Evolutionary conservation across 169 alveolate species (phyloP).

Genomic region (Babesia bovis): DNA sequence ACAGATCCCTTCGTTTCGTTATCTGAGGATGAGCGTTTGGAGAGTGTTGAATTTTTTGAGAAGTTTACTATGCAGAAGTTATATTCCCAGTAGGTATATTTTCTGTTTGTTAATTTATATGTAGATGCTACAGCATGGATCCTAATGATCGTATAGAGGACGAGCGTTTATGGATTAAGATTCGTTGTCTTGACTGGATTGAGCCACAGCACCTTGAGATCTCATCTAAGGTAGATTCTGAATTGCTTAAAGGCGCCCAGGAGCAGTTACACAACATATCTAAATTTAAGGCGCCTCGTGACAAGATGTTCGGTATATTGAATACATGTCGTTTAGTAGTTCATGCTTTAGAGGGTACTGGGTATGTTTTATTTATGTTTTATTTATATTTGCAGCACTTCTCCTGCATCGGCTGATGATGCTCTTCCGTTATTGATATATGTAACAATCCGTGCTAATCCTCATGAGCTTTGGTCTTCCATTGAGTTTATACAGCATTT

Average conservation of each 20-base stretch:
- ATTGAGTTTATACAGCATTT: constrained; percentile 77
- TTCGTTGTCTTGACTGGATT: constrained; percentile 72
- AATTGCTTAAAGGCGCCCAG: constrained; percentile 41
- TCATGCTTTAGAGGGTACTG: constrained; percentile 62
- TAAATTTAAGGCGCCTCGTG: constrained; percentile 73
- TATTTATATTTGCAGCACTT: constrained; percentile 35
- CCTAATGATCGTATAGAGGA: constrained; percentile 71
- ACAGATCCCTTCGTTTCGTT: constrained; percentile 27
- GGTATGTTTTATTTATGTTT: constrained; percentile 1
- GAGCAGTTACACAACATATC: constrained; percentile 44
- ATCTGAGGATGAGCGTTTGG: constrained; percentile 44
- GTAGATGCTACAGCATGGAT: constrained; percentile 69
- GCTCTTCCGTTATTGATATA: constrained; percentile 80
- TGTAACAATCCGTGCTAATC: constrained; percentile 80
- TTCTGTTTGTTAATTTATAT: neutral
- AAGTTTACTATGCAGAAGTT: constrained; percentile 66
- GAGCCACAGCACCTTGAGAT: constrained; percentile 71
- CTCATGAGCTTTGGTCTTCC: constrained; percentile 79
- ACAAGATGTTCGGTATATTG: constrained; percentile 72
- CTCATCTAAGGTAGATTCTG: constrained; percentile 19
- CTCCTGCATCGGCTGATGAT: constrained; percentile 80
- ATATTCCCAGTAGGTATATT: constrained; percentile 35
- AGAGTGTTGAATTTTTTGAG: constrained; percentile 51
- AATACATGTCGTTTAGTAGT: constrained; percentile 74
- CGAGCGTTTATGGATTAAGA: constrained; percentile 67